Percentiles rank a stretch among this genome's conserved stretches.
Conservation (phyloP, 306 rosid genomes). For the Quercus suber region DNA sequence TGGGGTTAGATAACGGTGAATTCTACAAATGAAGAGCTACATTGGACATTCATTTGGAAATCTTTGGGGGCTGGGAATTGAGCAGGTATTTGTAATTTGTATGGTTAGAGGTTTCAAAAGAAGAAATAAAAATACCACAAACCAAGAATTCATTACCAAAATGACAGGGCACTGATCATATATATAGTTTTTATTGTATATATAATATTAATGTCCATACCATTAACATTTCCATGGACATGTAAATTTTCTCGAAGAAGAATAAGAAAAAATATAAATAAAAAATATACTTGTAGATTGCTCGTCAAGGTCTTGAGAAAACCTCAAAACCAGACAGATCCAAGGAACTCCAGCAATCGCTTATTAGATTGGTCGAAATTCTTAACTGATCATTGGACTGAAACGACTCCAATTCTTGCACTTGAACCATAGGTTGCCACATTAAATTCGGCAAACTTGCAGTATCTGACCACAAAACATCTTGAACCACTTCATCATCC, state of each 20-base stretch:
- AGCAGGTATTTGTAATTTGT: neutral
- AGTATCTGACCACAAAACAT: slow-evolving; percentile 21
- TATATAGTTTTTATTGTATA: neutral
- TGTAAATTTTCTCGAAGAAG: neutral
- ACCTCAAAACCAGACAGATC: slow-evolving; percentile 51
- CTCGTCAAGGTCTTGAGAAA: slow-evolving; percentile 39
- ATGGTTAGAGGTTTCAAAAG: neutral
- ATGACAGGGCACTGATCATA: neutral
- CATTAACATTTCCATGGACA: neutral
- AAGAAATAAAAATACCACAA: neutral
- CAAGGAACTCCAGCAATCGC: slow-evolving; percentile 52
- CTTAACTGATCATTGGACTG: slow-evolving; percentile 29
- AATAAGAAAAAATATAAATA: neutral
- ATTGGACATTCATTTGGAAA: neutral
- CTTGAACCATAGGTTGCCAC: slow-evolving; percentile 38
- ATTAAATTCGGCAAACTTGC: slow-evolving; percentile 12
- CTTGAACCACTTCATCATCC: slow-evolving; percentile 17
- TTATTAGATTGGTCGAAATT: slow-evolving; percentile 22
- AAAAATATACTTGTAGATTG: neutral
- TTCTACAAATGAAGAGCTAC: neutral
- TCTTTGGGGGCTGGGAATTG: neutral
- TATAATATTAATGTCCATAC: neutral
- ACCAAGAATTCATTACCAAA: too few relatives aligned
- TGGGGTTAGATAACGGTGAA: neutral
- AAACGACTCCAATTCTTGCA: slow-evolving; percentile 40